Percentiles rank a stretch among this genome's conserved stretches.
Conservation (phyloP, 805 yeast species). For the Lipomyces kockii region DNA sequence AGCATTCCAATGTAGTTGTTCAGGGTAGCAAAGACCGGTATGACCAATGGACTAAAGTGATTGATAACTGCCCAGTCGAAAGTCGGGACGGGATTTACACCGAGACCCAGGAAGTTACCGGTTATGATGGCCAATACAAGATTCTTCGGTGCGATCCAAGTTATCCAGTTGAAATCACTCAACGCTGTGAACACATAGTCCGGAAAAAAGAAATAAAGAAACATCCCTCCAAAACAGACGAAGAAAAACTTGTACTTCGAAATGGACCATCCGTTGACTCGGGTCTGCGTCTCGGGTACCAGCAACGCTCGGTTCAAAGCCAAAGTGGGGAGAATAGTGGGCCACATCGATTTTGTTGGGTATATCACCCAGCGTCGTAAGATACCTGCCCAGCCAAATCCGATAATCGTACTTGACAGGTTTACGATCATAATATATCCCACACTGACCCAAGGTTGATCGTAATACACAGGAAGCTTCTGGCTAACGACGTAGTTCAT, state of each 20-base stretch:
- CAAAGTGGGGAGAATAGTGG: constrained; percentile 53
- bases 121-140: constrained; percentile 59
- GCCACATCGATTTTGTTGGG: constrained; percentile 66
- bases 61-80: constrained; percentile 51
- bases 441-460: constrained; percentile 46
- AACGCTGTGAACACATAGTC: constrained; percentile 65
- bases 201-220: constrained; percentile 69
- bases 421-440: constrained; percentile 60
- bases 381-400: constrained; percentile 68
- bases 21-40: constrained; percentile 51
- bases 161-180: constrained; percentile 64
- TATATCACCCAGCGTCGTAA: constrained; percentile 62
- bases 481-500: constrained; percentile 13
- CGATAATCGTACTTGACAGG: constrained; percentile 62
- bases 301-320: constrained; percentile 47
- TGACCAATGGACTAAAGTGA: constrained; percentile 43
- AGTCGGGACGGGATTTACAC: constrained; percentile 47
- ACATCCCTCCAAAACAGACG: constrained; percentile 49
- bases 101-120: constrained; percentile 60
- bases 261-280: constrained; percentile 64
- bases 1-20: constrained; percentile 47
- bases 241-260: constrained; percentile 57
- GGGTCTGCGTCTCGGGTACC: constrained; percentile 49
- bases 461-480: constrained; percentile 41
- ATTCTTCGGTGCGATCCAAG: constrained; percentile 45